Base-by-base conservation (phyloP, 371 early-diverging fungal species). In the Mycotypha africana region DNA sequence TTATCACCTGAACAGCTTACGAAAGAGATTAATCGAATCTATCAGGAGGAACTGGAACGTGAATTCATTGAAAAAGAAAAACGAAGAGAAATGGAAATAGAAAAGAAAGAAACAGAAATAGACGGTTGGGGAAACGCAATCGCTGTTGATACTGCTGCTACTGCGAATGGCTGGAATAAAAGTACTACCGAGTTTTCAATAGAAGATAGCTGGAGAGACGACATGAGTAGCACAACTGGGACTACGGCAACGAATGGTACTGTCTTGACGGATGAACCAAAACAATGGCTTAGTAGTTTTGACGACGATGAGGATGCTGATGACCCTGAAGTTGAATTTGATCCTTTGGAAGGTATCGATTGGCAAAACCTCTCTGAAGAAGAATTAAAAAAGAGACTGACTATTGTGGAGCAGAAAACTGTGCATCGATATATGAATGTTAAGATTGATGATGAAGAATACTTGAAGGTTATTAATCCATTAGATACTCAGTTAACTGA, bases 301-400 rank as follows among this genome's bases (percentile, higher is more conserved):
- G 44, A 50, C 19, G 58, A 65, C 28, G 63, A 60, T 12, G 54
- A 54, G 0, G 61, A 67, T 16, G 50, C 42, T 9, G 62, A 61
- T 12, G 51, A 49, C 11, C 30, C 54, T 0, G 48, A 50, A 7
- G 38, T 30, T 15, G 41, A 52, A 19, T 24, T 40, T 1, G 58
- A 73, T 30, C 69, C 73, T 2, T 43, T 73, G 16, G 19, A 54
- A 9, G 49, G 58, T 10, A 69, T 73, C 26, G 47, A 73, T 35
- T 73, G 73, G 73, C 36, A 47, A 11, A 54, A 39, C 3, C 24
- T 73, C 12, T 64, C 64, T 0, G 64, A 63, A 32, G 65, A 68
- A 19, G 73, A 73, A 6, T 20, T 73, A n/a, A 55, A 47, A n/a
- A 56, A 40, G 19, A 33, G 73, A 12, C 20, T 73, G 4, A 47